Evolutionary conservation across 1,284 basidiomycete species (phyloP).

Genomic region (Cerrena zonata): DNA sequence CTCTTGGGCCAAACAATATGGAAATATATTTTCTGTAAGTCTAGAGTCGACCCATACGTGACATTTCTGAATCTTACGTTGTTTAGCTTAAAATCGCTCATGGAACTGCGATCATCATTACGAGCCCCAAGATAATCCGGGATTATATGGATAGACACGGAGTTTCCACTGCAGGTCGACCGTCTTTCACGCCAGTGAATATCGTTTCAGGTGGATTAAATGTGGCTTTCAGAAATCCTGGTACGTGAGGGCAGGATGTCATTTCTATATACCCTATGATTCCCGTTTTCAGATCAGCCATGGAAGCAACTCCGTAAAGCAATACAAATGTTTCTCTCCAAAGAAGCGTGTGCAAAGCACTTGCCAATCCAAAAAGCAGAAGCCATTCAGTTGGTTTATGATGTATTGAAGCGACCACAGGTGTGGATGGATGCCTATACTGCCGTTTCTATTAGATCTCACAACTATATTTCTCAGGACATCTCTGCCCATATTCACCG

Average conservation of each 20-base stretch:
- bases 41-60: not conserved
- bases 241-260: not conserved
- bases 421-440: constrained; percentile 17
- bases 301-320: constrained; percentile 30
- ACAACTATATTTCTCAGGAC: constrained; percentile 12
- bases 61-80: not conserved
- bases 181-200: not conserved
- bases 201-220: not conserved
- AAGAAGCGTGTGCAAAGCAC: constrained; percentile 20
- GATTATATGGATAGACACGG: constrained; percentile 20
- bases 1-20: constrained; percentile 4
- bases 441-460: not conserved
- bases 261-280: not conserved
- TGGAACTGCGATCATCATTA: constrained; percentile 26
- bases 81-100: constrained; percentile 16
- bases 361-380: constrained; percentile 28
- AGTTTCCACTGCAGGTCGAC: constrained; percentile 14
- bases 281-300: constrained; percentile 12
- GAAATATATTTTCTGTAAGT: constrained; percentile 6
- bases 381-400: constrained; percentile 29
- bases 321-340: constrained; percentile 25
- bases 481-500: constrained; percentile 25
- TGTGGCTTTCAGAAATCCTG: constrained; percentile 7
- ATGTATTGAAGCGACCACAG: constrained; percentile 26
- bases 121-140: constrained; percentile 20